A percentile compares a stretch with the other conserved stretches of the same genome.
Conservation (phyloP, 2,329 filamentous ascomycete species). For the Arachnopeziza araneosa region DNA sequence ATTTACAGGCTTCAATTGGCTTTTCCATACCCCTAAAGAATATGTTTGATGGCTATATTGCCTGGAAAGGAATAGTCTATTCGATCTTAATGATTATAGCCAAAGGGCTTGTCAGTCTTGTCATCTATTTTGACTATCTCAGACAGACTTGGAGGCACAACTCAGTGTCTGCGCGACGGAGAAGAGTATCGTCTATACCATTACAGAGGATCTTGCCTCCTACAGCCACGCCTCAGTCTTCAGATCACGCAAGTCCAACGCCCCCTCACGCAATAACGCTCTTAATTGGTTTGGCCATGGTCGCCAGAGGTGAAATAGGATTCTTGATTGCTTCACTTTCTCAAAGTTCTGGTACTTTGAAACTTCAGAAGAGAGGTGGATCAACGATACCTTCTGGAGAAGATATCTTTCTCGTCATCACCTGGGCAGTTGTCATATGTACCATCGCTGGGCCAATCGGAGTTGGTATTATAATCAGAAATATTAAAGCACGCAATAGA, state of each 20-base stretch:
- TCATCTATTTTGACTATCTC: conserved; percentile 8
- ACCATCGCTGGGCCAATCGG: conserved; percentile 46
- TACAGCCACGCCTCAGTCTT: background rate
- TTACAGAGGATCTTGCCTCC: background rate
- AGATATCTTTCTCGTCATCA: conserved; percentile 46
- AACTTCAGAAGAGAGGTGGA: conserved; percentile 5
- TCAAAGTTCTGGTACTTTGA: conserved; percentile 40
- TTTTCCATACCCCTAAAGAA: conserved; percentile 71
- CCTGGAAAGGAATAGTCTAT: conserved; percentile 73
- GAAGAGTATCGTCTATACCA: background rate
- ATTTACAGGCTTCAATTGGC: conserved; percentile 54
- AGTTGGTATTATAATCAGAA: conserved; percentile 41
- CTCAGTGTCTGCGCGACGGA: background rate
- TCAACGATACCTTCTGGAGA: background rate
- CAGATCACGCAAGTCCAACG: conserved; percentile 5
- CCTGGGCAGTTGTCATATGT: conserved; percentile 51
- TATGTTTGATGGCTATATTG: conserved; percentile 57
- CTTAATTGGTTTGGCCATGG: conserved; percentile 52
- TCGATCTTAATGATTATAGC: conserved; percentile 61
- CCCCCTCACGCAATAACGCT: background rate
- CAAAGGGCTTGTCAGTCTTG: conserved; percentile 53
- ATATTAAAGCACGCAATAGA: background rate
- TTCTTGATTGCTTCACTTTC: conserved; percentile 69
- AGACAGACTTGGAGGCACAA: background rate
- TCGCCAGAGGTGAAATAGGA: conserved; percentile 73